These are phyloP conservation scores for Leccinum variicolor DNA, from an alignment of 768 basidiomycete genomes.

Conservation along the genomic window DNA sequence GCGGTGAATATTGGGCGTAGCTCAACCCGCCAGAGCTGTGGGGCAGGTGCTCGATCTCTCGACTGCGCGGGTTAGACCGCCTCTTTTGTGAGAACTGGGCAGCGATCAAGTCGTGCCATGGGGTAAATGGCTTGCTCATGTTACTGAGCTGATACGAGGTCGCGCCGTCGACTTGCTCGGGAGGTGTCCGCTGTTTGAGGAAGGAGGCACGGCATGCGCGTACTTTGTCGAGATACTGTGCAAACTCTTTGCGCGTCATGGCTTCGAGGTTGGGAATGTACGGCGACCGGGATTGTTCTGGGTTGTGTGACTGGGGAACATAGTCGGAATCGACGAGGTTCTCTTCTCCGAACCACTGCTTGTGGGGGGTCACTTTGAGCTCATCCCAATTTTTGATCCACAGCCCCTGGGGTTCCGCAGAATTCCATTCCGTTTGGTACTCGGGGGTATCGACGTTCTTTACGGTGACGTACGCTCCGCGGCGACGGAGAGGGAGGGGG, in stretches of 20 bases:
- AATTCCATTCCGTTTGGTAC: slow-evolving; percentile 76
- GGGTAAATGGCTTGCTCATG: slow-evolving; percentile 9
- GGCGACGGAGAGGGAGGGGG: slow-evolving; percentile 64
- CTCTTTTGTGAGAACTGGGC: slow-evolving; percentile 19
- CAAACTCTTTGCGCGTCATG: slow-evolving; percentile 60
- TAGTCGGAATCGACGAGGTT: slow-evolving; percentile 27
- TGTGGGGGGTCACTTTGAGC: slow-evolving; percentile 31
- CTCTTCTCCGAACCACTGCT: slow-evolving; percentile 13
- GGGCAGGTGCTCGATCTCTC: slow-evolving; percentile 57
- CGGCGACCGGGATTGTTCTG: slow-evolving; percentile 19
- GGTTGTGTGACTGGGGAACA: slow-evolving; percentile 11
- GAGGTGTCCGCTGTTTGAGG: slow-evolving; percentile 35
- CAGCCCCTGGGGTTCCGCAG: slow-evolving; percentile 60
- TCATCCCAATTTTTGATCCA: slow-evolving; percentile 69
- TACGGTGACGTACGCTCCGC: slow-evolving; percentile 63
- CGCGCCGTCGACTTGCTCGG: slow-evolving; percentile 14
- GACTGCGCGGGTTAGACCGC: slow-evolving; percentile 23
- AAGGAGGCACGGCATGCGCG: slow-evolving; percentile 57
- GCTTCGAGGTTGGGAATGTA: slow-evolving; percentile 52
- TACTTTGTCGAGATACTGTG: slow-evolving; percentile 55
- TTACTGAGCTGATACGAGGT: slow-evolving; percentile 30
- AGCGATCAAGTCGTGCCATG: slow-evolving; percentile 28
- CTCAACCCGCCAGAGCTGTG: slow-evolving; percentile 61
- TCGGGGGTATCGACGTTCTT: slow-evolving; percentile 67
- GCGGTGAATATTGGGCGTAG: slow-evolving; percentile 50